A percentile compares a stretch with the other conserved stretches of the same genome.
phyloP scores from a whole-genome alignment of 1,284 basidiomycete species.

The Xerocomus tenax region DNA sequence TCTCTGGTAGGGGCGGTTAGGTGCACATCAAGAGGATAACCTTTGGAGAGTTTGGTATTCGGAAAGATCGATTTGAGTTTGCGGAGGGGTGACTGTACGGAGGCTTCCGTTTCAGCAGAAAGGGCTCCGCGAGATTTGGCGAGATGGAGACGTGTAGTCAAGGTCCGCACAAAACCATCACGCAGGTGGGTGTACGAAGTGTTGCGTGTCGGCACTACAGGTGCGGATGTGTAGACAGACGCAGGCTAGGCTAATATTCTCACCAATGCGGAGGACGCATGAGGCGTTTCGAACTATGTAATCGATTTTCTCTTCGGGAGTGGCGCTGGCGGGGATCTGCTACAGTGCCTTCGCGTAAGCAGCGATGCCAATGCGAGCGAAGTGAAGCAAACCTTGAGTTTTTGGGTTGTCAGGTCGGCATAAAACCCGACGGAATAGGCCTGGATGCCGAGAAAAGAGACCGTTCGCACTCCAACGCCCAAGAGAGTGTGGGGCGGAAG shows the following conservation, averaged over 20 bases:
- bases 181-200: conserved; percentile 78
- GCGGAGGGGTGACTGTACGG: conserved; percentile 54
- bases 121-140: conserved; percentile 46
- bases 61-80: conserved; percentile 72
- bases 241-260: conserved; percentile 16
- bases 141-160: conserved; percentile 57
- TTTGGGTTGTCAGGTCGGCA: conserved; percentile 60
- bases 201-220: conserved; percentile 67
- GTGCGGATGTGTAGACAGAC: conserved; percentile 1
- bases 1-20: conserved; percentile 45
- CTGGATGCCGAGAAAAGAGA: conserved; percentile 73
- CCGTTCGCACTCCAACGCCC: conserved; percentile 76
- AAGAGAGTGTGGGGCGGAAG: conserved; percentile 59
- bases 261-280: conserved; percentile 70
- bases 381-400: conserved; percentile 42
- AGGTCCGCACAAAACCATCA: conserved; percentile 75
- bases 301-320: conserved; percentile 61
- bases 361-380: background rate
- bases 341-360: background rate
- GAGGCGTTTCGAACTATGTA: conserved; percentile 59
- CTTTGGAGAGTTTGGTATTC: conserved; percentile 55
- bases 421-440: conserved; percentile 86
- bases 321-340: conserved; percentile 41
- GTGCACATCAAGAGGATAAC: conserved; percentile 59
- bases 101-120: conserved; percentile 49